Evolutionary conservation across 106 monocot genomes (phyloP).

Genomic region (Apostasia ramifera): DNA sequence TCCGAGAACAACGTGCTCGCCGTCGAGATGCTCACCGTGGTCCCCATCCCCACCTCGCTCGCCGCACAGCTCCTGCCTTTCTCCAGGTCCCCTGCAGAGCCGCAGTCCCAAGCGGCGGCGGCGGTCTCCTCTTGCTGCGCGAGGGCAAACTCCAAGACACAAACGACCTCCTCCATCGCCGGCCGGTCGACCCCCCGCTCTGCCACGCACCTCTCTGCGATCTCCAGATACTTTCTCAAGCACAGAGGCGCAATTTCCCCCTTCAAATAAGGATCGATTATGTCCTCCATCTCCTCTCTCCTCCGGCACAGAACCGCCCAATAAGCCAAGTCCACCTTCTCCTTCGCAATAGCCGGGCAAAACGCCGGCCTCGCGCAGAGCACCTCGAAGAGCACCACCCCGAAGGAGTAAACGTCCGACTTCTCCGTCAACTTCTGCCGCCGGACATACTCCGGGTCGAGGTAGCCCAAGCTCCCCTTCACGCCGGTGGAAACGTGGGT

Average conservation of each 20-base stretch:
- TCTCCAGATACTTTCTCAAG: constrained; percentile 43
- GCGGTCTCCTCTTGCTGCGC: constrained; percentile 30
- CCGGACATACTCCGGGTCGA: constrained; percentile 62
- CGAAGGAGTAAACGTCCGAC: constrained; percentile 10
- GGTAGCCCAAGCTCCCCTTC: constrained; percentile 12
- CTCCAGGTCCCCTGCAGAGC: too few species aligned
- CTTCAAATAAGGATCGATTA: constrained; percentile 34
- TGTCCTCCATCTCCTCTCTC: constrained; percentile 34
- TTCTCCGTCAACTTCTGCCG: constrained; percentile 6
- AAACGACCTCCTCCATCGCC: constrained; percentile 58
- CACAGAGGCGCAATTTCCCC: constrained; percentile 32
- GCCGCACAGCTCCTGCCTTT: too few species aligned
- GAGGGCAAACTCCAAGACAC: constrained; percentile 59
- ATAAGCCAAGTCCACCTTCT: constrained; percentile 54
- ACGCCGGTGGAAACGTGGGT: constrained; percentile 46
- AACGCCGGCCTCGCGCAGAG: constrained; percentile 55
- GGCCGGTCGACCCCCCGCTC: constrained; percentile 48
- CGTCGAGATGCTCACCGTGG: too few species aligned
- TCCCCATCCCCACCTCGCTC: too few species aligned
- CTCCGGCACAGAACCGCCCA: constrained; percentile 50
- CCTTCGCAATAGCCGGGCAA: constrained; percentile 39
- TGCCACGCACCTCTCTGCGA: constrained; percentile 51
- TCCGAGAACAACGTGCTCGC: too few species aligned
- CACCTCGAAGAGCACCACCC: constrained; percentile 53
- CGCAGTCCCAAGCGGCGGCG: too few species aligned